Conservation (phyloP, 108 stramenopile species). For the Cylindrotheca fusiformis region DNA sequence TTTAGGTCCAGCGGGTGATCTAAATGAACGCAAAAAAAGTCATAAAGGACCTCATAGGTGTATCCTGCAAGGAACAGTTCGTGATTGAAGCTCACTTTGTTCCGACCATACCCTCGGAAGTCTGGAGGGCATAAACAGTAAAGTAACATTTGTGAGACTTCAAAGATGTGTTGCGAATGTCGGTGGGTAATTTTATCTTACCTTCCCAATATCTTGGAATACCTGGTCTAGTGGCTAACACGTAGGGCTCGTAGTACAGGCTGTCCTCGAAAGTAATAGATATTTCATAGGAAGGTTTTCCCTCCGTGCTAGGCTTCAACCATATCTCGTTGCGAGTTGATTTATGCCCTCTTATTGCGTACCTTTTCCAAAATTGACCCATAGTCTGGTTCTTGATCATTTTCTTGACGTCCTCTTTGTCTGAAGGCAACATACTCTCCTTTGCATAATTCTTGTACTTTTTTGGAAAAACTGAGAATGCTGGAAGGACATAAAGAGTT, state of each 20-base stretch:
- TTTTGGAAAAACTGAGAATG: conserved; percentile 4
- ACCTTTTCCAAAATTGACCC: not conserved
- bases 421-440: not conserved
- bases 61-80: conserved; percentile 21
- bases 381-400: not conserved
- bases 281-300: too few species aligned
- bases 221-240: conserved; percentile 16
- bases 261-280: too few species aligned
- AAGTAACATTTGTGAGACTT: too few species aligned
- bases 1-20: too few species aligned
- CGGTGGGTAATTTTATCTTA: too few species aligned
- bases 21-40: conserved; percentile 25
- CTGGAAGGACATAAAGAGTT: conserved; percentile 15
- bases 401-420: not conserved
- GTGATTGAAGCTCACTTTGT: conserved; percentile 20
- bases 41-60: conserved; percentile 11
- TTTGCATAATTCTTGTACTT: not conserved
- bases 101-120: conserved; percentile 13
- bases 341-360: too few species aligned
- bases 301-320: too few species aligned
- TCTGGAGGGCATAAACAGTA: conserved; percentile 19
- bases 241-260: too few species aligned
- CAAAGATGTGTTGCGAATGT: too few species aligned
- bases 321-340: too few species aligned
- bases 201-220: too few species aligned